Percentiles rank a stretch among this genome's conserved stretches.
Conservation (phyloP, 2,329 filamentous ascomycete genomes). For the Fusarium nanum region DNA sequence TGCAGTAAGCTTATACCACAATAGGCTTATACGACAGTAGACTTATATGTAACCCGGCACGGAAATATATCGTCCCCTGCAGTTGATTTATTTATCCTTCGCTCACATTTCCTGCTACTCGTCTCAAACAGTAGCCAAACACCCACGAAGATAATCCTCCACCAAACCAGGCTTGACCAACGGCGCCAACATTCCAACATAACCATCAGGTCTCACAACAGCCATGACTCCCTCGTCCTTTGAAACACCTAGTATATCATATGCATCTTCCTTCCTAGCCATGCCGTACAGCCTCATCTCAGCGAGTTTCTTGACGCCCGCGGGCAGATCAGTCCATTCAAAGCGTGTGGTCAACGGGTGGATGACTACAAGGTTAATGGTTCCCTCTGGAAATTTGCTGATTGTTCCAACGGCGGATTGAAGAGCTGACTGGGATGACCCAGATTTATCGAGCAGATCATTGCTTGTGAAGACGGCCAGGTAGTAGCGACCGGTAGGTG, state of each 20-base stretch:
- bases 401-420: background rate
- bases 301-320: background rate
- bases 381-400: background rate
- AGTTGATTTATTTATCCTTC: background rate
- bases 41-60: background rate
- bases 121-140: background rate
- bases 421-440: background rate
- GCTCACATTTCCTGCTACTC: background rate
- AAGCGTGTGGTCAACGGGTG: conserved; percentile 8
- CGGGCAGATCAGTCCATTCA: conserved; percentile 12
- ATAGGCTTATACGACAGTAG: too few species aligned
- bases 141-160: background rate
- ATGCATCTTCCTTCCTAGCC: conserved; percentile 4
- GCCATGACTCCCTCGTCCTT: conserved; percentile 6
- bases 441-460: background rate
- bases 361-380: background rate
- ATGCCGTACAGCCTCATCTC: conserved; percentile 15
- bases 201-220: conserved; percentile 20
- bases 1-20: too few species aligned
- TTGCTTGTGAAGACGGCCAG: background rate
- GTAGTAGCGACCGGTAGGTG: conserved; percentile 5
- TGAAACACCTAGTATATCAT: background rate
- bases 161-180: background rate
- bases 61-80: accelerated
- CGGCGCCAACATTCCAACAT: conserved; percentile 10